Base-by-base conservation (phyloP, 352 stramenopile genomes). In the Phytophthora meadii region DNA sequence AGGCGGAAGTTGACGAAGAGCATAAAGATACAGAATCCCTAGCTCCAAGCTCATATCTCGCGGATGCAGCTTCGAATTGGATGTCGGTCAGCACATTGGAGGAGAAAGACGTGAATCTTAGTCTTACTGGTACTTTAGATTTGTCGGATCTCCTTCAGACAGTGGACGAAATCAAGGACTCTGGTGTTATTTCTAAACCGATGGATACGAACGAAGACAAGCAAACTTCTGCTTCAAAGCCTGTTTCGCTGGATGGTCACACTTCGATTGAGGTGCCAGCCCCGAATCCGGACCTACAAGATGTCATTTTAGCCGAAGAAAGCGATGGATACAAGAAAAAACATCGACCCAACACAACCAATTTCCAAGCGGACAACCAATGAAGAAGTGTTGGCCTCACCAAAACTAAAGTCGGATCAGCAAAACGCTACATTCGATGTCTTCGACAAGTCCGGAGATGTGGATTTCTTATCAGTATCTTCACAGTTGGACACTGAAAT, bases 371-470 rank as follows among this genome's bases (percentile, higher is more conserved):
- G 4, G 46, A 22, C 22, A 32, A 12, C 58, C 11, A 40, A 45
- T 11, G 32, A 45, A 19, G 7, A 28, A 12, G 7, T 25, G 39
- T 14, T 37, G 28, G 8, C 44, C 34, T 63, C 39, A 3, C 5
- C 3, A 1, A 52, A 58, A 8, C 4, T 22, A 1, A 42, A 19
- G 6, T 1, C 36, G 10, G 28, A 28, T 9, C 47, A 19, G n/a
- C n/a, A 63, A 50, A 40, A 70, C 30, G 28, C 40, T 39, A 15
- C 42, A 1, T 63, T 80, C 24, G 64, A 68, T 39, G 70, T 80
- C 14, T 78, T 82, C 49, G 68, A 80, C 49, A 64, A 68, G 45
- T 72, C 71, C 5, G 45, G 63, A 24, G 71, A 80, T 37, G 22
- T 82, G 41, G 53, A 70, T 65, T 64, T 82, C 25, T 32, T 73